A percentile compares a stretch with the other conserved stretches of the same genome.
phyloP scores from a whole-genome alignment of 306 rosid species.

The Glycine tomentella region DNA sequence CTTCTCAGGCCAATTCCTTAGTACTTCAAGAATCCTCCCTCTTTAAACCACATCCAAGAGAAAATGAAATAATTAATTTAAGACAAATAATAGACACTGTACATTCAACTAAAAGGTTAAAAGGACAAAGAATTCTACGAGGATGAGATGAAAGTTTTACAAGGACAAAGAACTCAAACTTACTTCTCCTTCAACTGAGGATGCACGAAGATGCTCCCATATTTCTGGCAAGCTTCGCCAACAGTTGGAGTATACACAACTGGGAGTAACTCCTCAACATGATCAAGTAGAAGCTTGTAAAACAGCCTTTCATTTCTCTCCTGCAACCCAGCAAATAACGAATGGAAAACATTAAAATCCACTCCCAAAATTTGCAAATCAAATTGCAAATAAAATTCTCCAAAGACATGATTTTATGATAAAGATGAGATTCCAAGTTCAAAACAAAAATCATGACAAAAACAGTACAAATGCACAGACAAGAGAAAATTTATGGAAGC shows the following conservation, averaged over 20 bases:
- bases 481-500: too few species aligned
- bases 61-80: constrained; percentile 39
- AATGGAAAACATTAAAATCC: constrained; percentile 23
- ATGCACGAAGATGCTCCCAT: constrained; percentile 80
- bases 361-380: constrained; percentile 7
- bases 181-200: constrained; percentile 98
- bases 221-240: constrained; percentile 99
- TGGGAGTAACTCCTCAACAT: constrained; percentile 96
- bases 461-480: too few species aligned
- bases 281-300: constrained; percentile 78
- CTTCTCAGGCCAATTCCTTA: constrained; percentile 97
- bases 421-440: too few species aligned
- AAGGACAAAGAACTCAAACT: constrained; percentile 33
- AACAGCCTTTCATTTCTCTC: constrained; percentile 87
- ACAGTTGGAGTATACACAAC: constrained; percentile 96
- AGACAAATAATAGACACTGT: constrained; percentile 30
- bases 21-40: constrained; percentile 91
- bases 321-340: constrained; percentile 56
- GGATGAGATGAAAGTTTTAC: too few species aligned
- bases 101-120: constrained; percentile 41
- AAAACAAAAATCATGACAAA: too few species aligned
- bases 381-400: neutral
- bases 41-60: constrained; percentile 48
- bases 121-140: neutral
- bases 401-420: neutral